Evolutionary conservation across 768 basidiomycete genomes (phyloP).

Genomic region (Daedalea quercina): DNA sequence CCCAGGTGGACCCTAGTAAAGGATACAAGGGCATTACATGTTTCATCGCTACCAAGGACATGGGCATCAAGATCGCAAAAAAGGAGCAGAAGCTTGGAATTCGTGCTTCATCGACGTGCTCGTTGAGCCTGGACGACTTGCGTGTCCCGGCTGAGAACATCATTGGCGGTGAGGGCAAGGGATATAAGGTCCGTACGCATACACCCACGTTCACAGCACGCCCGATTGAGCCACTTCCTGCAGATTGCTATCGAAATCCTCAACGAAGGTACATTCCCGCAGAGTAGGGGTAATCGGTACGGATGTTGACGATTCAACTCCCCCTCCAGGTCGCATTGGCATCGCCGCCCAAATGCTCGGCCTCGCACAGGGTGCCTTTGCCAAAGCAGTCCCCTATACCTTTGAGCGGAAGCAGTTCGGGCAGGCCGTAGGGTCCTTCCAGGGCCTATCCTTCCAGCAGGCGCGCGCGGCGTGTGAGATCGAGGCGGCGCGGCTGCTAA

Average conservation of each 20-base stretch:
- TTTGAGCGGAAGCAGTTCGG: constrained; percentile 94
- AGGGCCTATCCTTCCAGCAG: constrained; percentile 94
- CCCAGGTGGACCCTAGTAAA: constrained; percentile 74
- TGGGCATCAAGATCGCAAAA: constrained; percentile 96
- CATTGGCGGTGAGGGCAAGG: constrained; percentile 86
- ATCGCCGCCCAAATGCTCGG: constrained; percentile 99
- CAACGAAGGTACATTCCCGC: constrained; percentile 66
- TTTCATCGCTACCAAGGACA: constrained; percentile 92
- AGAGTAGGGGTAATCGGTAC: too few species aligned
- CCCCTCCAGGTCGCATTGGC: constrained; percentile 69
- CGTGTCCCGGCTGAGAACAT: constrained; percentile 82
- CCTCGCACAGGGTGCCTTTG: constrained; percentile 94
- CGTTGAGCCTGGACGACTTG: constrained; percentile 91
- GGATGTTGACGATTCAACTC: too few species aligned
- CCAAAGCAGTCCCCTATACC: constrained; percentile 92
- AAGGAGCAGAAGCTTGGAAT: constrained; percentile 99
- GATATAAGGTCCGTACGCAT: constrained; percentile 61
- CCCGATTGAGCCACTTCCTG: background rate
- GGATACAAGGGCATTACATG: constrained; percentile 99
- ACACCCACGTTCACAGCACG: background rate
- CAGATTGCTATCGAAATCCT: constrained; percentile 93
- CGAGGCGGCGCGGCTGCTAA: constrained; percentile 82
- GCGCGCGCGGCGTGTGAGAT: constrained; percentile 87
- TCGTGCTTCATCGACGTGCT: constrained; percentile 91
- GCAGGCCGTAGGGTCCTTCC: constrained; percentile 88